These are phyloP conservation scores for Xylaria telfairii DNA, from an alignment of 495 filamentous ascomycete genomes.

Conservation along the genomic window DNA sequence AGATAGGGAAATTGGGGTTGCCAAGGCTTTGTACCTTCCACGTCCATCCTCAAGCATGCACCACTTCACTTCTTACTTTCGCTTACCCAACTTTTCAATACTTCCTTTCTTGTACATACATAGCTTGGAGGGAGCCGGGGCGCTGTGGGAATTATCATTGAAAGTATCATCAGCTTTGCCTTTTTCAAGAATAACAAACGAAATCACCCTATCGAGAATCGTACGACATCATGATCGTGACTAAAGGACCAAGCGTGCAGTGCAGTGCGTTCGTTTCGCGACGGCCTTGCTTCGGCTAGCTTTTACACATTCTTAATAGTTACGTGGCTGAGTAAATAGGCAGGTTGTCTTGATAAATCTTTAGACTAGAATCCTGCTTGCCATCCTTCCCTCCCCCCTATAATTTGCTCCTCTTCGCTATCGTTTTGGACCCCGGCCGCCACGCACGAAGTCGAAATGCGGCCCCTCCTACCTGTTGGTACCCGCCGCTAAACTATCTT, in stretches of 20 bases:
- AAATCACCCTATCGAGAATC: conserved; percentile 4
- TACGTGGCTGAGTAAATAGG: too few relatives aligned
- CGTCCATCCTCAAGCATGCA: background rate
- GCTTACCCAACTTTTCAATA: conserved; percentile 2
- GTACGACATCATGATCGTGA: conserved; percentile 9
- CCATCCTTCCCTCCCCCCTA: background rate
- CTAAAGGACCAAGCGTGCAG: conserved; percentile 3
- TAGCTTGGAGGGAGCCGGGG: background rate
- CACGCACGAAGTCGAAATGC: background rate
- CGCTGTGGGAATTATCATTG: background rate
- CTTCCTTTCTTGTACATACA: conserved; percentile 18
- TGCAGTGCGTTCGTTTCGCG: background rate
- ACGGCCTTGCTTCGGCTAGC: background rate
- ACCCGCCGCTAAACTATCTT: conserved; percentile 22
- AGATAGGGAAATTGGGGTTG: background rate
- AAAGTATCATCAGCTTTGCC: background rate
- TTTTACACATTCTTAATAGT: too few relatives aligned
- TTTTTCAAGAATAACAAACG: background rate
- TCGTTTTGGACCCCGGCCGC: background rate
- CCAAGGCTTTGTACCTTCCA: background rate
- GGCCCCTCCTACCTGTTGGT: conserved; percentile 17
- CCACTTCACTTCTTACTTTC: conserved; percentile 28
- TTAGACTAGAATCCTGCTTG: background rate
- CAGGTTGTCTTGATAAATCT: too few relatives aligned
- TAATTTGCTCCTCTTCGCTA: background rate